Conservation (phyloP, 306 rosid species). For the Biancaea sappan region DNA sequence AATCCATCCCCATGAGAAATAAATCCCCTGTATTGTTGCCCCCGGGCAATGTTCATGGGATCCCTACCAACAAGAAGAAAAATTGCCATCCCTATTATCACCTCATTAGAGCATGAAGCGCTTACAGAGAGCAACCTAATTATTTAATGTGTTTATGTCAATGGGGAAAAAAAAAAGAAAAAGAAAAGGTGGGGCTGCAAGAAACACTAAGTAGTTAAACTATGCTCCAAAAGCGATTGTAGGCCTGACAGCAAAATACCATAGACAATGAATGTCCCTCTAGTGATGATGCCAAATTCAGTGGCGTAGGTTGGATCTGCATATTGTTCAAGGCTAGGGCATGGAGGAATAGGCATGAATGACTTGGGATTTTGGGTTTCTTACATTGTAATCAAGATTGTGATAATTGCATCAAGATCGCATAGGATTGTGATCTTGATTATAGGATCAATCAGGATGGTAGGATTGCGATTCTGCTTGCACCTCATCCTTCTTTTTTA, state of each 20-base stretch:
- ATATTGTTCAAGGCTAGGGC: not conserved
- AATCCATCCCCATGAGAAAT: not conserved
- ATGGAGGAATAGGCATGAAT: not conserved
- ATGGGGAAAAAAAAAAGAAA: not conserved
- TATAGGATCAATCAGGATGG: too few species aligned
- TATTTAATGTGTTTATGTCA: too few species aligned
- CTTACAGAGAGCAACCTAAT: not conserved
- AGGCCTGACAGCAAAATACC: not conserved
- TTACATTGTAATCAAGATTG: too few species aligned
- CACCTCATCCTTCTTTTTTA: too few species aligned
- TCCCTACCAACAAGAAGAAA: not conserved
- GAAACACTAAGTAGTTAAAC: not conserved
- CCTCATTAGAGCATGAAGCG: not conserved
- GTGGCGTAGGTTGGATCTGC: not conserved
- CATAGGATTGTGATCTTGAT: too few species aligned
- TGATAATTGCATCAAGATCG: too few species aligned
- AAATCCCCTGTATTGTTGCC: not conserved
- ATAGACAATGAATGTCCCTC: not conserved
- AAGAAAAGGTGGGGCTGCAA: not conserved
- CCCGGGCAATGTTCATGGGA: not conserved
- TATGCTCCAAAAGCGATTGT: not conserved
- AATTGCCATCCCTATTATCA: not conserved
- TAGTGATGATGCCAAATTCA: not conserved
- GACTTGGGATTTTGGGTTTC: conserved; percentile 1
- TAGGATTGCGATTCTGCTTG: too few species aligned